phyloP scores from a whole-genome alignment of 179 eudicot genomes.

The Sideroxylon spinosum region DNA sequence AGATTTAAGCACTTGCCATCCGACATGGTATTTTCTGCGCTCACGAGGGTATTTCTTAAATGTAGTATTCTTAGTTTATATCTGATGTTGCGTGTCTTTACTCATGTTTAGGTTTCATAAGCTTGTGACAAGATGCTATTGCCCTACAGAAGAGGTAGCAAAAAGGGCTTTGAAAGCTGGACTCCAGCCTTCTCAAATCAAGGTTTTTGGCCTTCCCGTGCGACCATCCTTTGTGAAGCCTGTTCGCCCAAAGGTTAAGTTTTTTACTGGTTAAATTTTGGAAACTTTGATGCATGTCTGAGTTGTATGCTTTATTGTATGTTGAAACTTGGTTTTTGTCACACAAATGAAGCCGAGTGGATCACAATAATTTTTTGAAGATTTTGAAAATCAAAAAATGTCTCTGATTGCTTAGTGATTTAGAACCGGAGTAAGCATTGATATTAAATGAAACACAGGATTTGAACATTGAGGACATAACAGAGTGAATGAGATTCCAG shows the following conservation, averaged over 20 bases:
- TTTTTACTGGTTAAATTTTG: background rate
- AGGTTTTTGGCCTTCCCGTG: slow-evolving; percentile 94
- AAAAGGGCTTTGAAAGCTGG: slow-evolving; percentile 86
- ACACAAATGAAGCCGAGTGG: background rate
- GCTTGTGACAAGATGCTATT: slow-evolving; percentile 95
- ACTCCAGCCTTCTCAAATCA: slow-evolving; percentile 74
- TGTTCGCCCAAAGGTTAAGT: slow-evolving; percentile 59
- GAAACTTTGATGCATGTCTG: slow-evolving; percentile 11
- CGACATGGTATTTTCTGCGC: slow-evolving; percentile 66
- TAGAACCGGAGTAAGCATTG: background rate
- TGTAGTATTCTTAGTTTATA: slow-evolving; percentile 10
- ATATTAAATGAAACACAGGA: background rate
- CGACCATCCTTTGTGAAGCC: slow-evolving; percentile 92
- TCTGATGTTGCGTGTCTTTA: slow-evolving; percentile 14
- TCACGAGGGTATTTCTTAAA: background rate
- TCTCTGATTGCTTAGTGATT: background rate
- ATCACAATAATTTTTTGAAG: background rate
- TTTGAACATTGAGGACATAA: too few species aligned
- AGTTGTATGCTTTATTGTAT: slow-evolving; percentile 4
- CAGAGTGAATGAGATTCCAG: too few species aligned
- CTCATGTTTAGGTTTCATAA: slow-evolving; percentile 76
- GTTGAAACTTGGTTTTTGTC: background rate
- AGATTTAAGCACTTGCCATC: slow-evolving; percentile 94
- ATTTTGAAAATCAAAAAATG: background rate
- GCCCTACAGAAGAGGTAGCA: slow-evolving; percentile 90